phyloP scores from a whole-genome alignment of 2,329 filamentous ascomycete species.

The Venturiaceae sp. region DNA sequence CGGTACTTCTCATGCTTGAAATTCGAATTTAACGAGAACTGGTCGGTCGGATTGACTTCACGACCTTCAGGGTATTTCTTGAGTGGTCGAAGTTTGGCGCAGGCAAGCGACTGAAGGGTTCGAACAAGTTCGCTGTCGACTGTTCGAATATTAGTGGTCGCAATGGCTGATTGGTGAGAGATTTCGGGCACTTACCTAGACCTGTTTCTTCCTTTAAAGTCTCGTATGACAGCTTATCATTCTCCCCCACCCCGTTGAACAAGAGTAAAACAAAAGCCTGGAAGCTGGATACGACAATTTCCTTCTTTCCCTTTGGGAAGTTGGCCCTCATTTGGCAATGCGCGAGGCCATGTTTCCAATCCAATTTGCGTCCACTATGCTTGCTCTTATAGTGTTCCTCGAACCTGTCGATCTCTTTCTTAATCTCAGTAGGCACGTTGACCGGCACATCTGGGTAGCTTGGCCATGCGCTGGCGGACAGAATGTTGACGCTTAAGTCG shows the following conservation, averaged over 20 bases:
- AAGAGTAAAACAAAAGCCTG: conserved; percentile 85
- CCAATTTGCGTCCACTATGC: conserved; percentile 75
- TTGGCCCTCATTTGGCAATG: conserved; percentile 77
- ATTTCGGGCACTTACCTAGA: conserved; percentile 57
- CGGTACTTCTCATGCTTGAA: conserved; percentile 79
- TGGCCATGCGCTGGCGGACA: conserved; percentile 91
- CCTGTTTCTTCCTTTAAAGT: conserved; percentile 68
- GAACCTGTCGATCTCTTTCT: conserved; percentile 69
- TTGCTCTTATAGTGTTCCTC: conserved; percentile 81
- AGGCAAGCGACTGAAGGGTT: conserved; percentile 90
- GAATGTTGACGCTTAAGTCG: conserved; percentile 75
- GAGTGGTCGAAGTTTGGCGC: conserved; percentile 77
- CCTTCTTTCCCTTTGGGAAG: conserved; percentile 74
- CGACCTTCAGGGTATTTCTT: conserved; percentile 75
- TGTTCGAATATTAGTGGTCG: conserved; percentile 23
- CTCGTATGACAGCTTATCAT: conserved; percentile 60
- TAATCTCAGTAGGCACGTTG: conserved; percentile 65
- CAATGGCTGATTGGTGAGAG: background rate
- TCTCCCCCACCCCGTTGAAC: conserved; percentile 64
- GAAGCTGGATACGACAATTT: conserved; percentile 82
- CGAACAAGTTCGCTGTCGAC: conserved; percentile 71
- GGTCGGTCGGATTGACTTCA: conserved; percentile 70
- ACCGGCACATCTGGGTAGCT: conserved; percentile 72
- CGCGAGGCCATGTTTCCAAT: conserved; percentile 89
- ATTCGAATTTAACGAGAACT: conserved; percentile 67